Base-by-base conservation (phyloP, 768 basidiomycete species). In the Podaxis sp. region DNA sequence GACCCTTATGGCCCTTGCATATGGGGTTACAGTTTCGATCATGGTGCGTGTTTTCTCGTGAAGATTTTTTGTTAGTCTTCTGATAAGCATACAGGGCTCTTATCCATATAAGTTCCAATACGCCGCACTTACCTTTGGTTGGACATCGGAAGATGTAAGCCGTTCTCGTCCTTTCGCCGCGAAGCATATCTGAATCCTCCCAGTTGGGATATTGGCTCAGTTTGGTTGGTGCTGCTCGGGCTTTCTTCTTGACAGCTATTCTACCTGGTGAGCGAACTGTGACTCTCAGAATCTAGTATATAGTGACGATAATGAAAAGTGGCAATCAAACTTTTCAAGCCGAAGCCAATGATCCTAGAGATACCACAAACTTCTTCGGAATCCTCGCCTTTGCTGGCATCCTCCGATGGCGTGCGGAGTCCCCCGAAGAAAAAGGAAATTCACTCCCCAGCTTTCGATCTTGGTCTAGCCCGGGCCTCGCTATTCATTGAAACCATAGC, bases 191-290 rank as follows among this genome's bases (percentile, higher is more conserved):
- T 54, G 17, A 12, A 17, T 19, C 43, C n/a, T 59, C 52, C 36
- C 59, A 91, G 90, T 70, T 87, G n/a, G 89, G 89, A n/a, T 91
- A 91, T 68, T 91, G 81, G 76, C 67, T 91, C 11, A 88, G 84
- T 61, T 66, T 82, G 11, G 68, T 85, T 9, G 85, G 86, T 6
- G 75, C 75, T 36, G 69, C 77, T 0, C 81, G 89, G 3, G 88
- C 89, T 0, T 3, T 83, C 2, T 81, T 82, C 67, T 73, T 92
- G 64, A 75, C 83, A 1, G 50, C 82, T 15, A 68, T 90, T 37
- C 72, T 93, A 4, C 91, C 91, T 9, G 15, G 90, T 91, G 72
- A 64, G 82, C 70, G 33, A 53, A 6, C 2, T 58, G 19, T 9
- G 2, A 51, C n/a, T 11, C 50, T 17, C 38, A 22, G 56, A 12